Evolutionary conservation across 1,284 basidiomycete species (phyloP).

Genomic region (Trichosporon inkin): DNA sequence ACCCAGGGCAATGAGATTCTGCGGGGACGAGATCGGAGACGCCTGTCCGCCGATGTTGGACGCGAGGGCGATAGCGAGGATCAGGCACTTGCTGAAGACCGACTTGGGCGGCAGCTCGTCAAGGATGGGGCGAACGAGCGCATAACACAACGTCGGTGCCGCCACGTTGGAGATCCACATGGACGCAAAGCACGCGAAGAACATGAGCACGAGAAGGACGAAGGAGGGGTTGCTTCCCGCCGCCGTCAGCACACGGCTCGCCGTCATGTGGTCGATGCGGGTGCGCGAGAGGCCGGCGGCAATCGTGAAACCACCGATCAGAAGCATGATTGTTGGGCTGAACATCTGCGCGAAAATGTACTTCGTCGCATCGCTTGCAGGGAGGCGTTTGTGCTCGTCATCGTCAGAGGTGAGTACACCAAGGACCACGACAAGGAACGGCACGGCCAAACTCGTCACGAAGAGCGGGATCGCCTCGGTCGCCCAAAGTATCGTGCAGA

Average conservation of each 20-base stretch:
- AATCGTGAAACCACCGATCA: constrained; percentile 97
- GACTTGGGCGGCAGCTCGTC: constrained; percentile 84
- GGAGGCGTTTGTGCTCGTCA: constrained; percentile 58
- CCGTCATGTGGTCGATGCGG: constrained; percentile 90
- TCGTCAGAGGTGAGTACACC: constrained; percentile 70
- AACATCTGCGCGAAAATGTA: constrained; percentile 63
- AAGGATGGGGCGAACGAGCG: constrained; percentile 95
- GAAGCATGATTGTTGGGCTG: constrained; percentile 75
- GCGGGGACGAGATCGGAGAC: constrained; percentile 87
- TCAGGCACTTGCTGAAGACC: constrained; percentile 82
- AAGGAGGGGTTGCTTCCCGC: constrained; percentile 82
- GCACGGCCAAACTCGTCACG: constrained; percentile 87
- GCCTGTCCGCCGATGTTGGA: constrained; percentile 98
- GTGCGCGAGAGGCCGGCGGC: constrained; percentile 95
- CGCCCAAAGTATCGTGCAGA: constrained; percentile 94
- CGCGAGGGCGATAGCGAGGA: constrained; percentile 92
- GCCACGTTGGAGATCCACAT: constrained; percentile 99
- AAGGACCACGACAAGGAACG: constrained; percentile 80
- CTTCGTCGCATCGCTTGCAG: constrained; percentile 74
- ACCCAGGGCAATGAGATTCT: constrained; percentile 89
- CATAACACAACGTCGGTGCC: constrained; percentile 94
- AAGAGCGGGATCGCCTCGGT: constrained; percentile 97
- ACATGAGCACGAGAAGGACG: constrained; percentile 92
- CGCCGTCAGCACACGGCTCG: constrained; percentile 83
- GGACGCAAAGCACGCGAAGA: constrained; percentile 92